Base-by-base conservation (phyloP, 2,329 filamentous ascomycete species). In the Fusarium sp. region DNA sequence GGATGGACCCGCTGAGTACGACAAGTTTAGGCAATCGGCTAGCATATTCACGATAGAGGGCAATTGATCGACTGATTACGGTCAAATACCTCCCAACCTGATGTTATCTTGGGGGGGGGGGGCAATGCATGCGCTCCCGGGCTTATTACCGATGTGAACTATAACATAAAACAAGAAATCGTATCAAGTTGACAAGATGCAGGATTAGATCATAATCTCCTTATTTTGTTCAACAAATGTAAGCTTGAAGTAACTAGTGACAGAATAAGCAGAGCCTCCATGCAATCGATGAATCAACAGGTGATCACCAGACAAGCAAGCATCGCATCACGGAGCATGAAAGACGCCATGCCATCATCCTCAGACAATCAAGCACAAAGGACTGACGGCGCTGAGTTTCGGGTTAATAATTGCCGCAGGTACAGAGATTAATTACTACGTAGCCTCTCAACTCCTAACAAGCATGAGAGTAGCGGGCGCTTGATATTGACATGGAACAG, bases 51-150 rank as follows among this genome's bases (percentile, higher is more conserved):
- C 28, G 53, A 60, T 58, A 56, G 41, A 66, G 65, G 65, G 61
- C 62, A 64, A 65, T 69, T 73, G 71, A 73, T 73, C 67, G 71
- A 73, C 71, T 73, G 69, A 73, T 73, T 68, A 59, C 59, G 50
- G 56, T 56, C 59, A 65, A 62, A 68, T 56, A 48, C 22, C 57
- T 48, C 56, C 30, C 59, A 71, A 70, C 57, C 55, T 66, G 71
- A 70, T 70, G 56, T 54, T 70, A 62, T 65, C 62, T 62, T 60
- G 68, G 68, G 62, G 62, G 68, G 68, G 62, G 62, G 55, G 47
- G 51, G 20, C 22, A 58, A 64, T 63, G 61, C 52, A 68, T 32
- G 51, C 47, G 20, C 51, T 48, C 26, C 65, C 43, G 62, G 49
- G 54, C 49, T 70, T 62, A 60, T 58, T 56, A 22, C 50, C 44